These are phyloP conservation scores for Auricularia sp. DNA, from an alignment of 768 basidiomycete genomes.

Conservation along the genomic window DNA sequence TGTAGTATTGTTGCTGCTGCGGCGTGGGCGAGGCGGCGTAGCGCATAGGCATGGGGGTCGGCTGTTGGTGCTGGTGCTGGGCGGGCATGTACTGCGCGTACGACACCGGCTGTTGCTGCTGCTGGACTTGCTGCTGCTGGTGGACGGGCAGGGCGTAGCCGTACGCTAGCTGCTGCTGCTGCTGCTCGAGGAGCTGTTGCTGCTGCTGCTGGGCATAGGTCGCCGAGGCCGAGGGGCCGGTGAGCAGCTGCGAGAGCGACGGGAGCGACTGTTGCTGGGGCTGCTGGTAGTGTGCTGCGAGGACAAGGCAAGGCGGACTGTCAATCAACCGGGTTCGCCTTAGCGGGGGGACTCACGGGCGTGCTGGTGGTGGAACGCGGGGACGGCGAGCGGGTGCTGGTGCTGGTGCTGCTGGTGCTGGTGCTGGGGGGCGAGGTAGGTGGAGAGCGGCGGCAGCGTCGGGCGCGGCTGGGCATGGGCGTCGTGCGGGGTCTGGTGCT, in stretches of 20 bases:
- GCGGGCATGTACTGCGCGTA: background rate
- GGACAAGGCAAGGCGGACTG: background rate
- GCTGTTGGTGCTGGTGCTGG: too few relatives aligned
- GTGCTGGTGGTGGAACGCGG: background rate
- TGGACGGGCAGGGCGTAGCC: background rate
- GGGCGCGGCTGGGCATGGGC: background rate
- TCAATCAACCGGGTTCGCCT: too few relatives aligned
- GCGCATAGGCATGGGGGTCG: background rate
- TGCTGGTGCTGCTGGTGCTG: too few relatives aligned
- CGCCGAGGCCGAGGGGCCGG: background rate
- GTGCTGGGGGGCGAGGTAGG: background rate
- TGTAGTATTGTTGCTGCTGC: background rate
- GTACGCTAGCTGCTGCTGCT: background rate
- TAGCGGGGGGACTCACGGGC: background rate
- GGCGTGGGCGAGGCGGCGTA: background rate
- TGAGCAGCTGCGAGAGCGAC: background rate
- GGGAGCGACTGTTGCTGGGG: background rate
- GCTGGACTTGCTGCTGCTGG: background rate
- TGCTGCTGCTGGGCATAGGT: background rate
- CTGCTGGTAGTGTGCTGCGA: background rate
- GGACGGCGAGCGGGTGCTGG: background rate
- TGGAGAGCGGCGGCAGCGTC: background rate
- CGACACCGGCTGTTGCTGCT: background rate
- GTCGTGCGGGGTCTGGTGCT: background rate
- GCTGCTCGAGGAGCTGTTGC: background rate